Evolutionary conservation across 2,329 filamentous ascomycete species (phyloP).

Genomic region (Calonectria honghensis): DNA sequence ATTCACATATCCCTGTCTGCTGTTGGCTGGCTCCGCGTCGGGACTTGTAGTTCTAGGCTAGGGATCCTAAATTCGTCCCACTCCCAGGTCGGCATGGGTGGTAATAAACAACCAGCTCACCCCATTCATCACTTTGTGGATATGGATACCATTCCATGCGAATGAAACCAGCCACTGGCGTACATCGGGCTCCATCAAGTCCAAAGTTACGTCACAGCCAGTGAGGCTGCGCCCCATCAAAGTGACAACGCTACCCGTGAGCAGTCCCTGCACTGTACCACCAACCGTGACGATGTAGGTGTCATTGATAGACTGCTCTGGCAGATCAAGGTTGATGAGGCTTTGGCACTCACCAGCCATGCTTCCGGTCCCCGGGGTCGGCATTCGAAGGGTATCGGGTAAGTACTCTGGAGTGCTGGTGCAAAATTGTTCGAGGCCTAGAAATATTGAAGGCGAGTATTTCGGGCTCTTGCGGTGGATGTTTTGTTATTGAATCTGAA

Average conservation of each 20-base stretch:
- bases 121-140: not conserved
- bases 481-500: not conserved
- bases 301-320: not conserved
- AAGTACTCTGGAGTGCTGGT: not conserved
- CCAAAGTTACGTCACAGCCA: not conserved
- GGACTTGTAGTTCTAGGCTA: not conserved
- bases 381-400: not conserved
- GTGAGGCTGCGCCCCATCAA: not conserved
- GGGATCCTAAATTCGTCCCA: no score
- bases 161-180: not conserved
- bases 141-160: not conserved
- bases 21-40: not conserved
- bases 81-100: not conserved
- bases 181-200: not conserved
- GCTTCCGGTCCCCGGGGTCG: not conserved
- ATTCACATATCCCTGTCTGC: not conserved
- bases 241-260: not conserved
- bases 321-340: slow-evolving; percentile 13
- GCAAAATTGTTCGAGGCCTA: not conserved
- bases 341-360: slow-evolving; percentile 9
- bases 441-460: not conserved
- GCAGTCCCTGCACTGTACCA: not conserved
- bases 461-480: no score
- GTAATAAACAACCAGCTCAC: slow-evolving; percentile 17
- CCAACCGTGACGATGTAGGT: not conserved